Evolutionary conservation across 176 grass and related monocot species (phyloP).

Genomic region (Eleusine indica): DNA sequence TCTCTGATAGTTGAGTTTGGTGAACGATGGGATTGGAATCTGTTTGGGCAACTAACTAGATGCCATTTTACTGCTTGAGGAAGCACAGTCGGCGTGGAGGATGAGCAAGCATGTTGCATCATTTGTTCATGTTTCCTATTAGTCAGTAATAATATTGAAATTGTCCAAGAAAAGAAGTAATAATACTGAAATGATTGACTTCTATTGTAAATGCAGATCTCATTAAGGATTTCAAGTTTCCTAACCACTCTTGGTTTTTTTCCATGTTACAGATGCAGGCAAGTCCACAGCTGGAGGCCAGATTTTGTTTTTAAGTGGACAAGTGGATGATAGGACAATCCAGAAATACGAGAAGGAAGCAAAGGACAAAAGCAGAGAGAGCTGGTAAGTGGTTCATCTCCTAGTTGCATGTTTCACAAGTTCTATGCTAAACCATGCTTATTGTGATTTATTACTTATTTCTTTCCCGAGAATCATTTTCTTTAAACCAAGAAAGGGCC

Average conservation of each 20-base stretch:
- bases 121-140: background rate
- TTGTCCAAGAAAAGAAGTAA: too few relatives aligned
- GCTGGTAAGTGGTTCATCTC: conserved; percentile 46
- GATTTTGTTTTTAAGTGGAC: conserved; percentile 73
- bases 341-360: conserved; percentile 83
- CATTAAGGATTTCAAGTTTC: background rate
- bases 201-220: conserved; percentile 15
- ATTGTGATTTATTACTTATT: background rate
- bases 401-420: background rate
- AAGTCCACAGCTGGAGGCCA: conserved; percentile 77
- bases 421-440: background rate
- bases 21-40: background rate
- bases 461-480: background rate
- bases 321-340: conserved; percentile 75
- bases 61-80: background rate
- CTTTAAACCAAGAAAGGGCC: background rate
- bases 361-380: conserved; percentile 78
- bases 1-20: background rate
- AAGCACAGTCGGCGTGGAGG: background rate
- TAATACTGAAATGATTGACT: background rate
- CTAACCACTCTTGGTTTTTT: background rate
- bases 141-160: background rate
- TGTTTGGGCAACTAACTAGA: background rate
- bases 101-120: background rate
- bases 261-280: conserved; percentile 60